Percentiles rank a stretch among this genome's conserved stretches.
phyloP scores from a whole-genome alignment of 2,329 filamentous ascomycete genomes.

The Zymoseptoria passerinii region DNA sequence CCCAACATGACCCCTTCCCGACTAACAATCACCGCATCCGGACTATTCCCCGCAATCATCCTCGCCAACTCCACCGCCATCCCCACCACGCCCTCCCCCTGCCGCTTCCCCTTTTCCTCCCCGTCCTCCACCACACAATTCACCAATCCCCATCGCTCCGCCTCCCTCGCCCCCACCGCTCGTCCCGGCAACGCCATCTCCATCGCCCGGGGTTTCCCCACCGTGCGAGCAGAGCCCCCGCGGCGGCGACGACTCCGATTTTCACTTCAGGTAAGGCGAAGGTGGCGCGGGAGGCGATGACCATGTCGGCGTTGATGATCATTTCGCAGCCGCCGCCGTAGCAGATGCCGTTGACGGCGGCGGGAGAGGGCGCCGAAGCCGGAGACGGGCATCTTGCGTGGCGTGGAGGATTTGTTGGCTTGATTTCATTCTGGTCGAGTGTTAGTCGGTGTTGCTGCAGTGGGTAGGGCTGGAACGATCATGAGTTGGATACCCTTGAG shows the following conservation, averaged over 20 bases:
- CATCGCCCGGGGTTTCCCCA: constrained; percentile 61
- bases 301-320: constrained; percentile 61
- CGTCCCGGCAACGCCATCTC: constrained; percentile 58
- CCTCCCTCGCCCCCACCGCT: constrained; percentile 50
- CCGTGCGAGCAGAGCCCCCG: constrained; percentile 57
- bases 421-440: constrained; percentile 27
- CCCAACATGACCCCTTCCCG: constrained; percentile 63
- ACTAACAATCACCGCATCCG: constrained; percentile 67
- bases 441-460: background rate
- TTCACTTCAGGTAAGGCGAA: constrained; percentile 67
- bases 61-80: constrained; percentile 55
- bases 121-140: constrained; percentile 49
- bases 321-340: constrained; percentile 73
- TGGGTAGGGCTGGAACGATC: too few species aligned
- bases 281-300: constrained; percentile 52
- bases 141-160: constrained; percentile 60
- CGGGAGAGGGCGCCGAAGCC: constrained; percentile 62
- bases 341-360: constrained; percentile 65
- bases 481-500: constrained; percentile 29
- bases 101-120: constrained; percentile 47
- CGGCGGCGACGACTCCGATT: constrained; percentile 61
- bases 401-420: constrained; percentile 19
- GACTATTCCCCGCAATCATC: constrained; percentile 53
- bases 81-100: constrained; percentile 51
- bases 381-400: constrained; percentile 27